phyloP scores from a whole-genome alignment of 352 stramenopile species.

The Thraustotheca clavata region DNA sequence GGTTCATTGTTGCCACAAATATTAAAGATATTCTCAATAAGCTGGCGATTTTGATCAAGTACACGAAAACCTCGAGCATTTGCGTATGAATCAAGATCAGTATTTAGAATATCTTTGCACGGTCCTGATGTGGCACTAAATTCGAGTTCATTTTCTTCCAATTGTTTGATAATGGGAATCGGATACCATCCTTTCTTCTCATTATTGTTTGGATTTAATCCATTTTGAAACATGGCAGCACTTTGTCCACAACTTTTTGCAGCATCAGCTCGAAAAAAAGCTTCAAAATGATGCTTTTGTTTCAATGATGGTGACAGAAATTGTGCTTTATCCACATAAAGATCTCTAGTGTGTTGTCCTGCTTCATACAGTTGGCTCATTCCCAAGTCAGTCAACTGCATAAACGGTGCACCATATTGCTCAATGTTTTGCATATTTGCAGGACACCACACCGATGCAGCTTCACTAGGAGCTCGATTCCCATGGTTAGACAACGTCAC shows the following conservation, averaged over 20 bases:
- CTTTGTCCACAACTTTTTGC: constrained; percentile 73
- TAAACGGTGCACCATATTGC: constrained; percentile 65
- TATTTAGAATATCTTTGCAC: constrained; percentile 38
- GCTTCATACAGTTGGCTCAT: constrained; percentile 68
- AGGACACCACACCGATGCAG: constrained; percentile 47
- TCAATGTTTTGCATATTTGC: constrained; percentile 59
- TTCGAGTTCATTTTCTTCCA: constrained; percentile 72
- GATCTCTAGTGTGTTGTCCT: constrained; percentile 53
- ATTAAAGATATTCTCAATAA: constrained; percentile 39
- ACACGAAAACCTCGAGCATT: constrained; percentile 43
- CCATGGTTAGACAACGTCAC: constrained; percentile 73
- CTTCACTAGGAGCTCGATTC: constrained; percentile 61
- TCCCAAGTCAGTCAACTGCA: constrained; percentile 71
- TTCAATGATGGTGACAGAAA: constrained; percentile 69
- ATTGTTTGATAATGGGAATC: constrained; percentile 78
- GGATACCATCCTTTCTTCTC: constrained; percentile 50
- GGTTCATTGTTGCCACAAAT: constrained; percentile 40
- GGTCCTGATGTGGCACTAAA: constrained; percentile 75
- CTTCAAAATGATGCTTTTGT: constrained; percentile 68
- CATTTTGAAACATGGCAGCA: constrained; percentile 57
- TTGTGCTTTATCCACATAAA: constrained; percentile 56
- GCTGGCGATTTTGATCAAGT: constrained; percentile 38
- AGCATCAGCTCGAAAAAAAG: constrained; percentile 75
- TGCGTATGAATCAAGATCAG: constrained; percentile 51
- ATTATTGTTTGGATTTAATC: constrained; percentile 65